These are phyloP conservation scores for Pythium aristosporum DNA, from an alignment of 352 stramenopile genomes.

Conservation along the genomic window DNA sequence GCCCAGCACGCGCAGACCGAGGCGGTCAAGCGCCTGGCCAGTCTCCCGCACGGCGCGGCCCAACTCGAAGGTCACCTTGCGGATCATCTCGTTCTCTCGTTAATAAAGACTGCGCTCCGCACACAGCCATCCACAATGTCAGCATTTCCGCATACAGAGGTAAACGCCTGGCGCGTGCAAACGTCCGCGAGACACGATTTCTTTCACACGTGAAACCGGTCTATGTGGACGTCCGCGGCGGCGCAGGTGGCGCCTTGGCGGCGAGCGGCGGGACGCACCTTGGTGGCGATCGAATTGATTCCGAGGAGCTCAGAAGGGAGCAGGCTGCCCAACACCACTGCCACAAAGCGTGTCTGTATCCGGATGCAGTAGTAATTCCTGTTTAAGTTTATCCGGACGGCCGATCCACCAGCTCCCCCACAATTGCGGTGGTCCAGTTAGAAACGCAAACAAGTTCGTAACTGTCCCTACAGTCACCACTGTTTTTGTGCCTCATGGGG, in stretches of 20 bases:
- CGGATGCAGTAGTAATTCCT: slow-evolving; percentile 20
- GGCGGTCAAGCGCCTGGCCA: slow-evolving; percentile 94
- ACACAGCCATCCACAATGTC: neutral
- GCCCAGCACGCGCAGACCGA: slow-evolving; percentile 88
- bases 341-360: slow-evolving; percentile 33
- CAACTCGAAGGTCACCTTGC: slow-evolving; percentile 88
- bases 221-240: neutral
- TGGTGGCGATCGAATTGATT: slow-evolving; percentile 34
- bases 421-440: slow-evolving; percentile 32
- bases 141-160: neutral
- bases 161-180: neutral
- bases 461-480: too few relatives aligned
- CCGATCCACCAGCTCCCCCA: slow-evolving; percentile 12
- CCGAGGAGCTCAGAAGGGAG: slow-evolving; percentile 30
- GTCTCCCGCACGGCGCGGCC: slow-evolving; percentile 94
- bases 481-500: too few relatives aligned
- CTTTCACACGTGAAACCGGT: neutral
- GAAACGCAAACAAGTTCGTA: slow-evolving; percentile 3
- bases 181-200: neutral
- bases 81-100: slow-evolving; percentile 63
- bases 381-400: slow-evolving; percentile 25
- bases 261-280: slow-evolving; percentile 23
- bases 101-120: slow-evolving; percentile 2
- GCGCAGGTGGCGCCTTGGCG: neutral
- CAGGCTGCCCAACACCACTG: slow-evolving; percentile 29